phyloP scores from a whole-genome alignment of 164 flowering plant genomes.

The Echeveria elegans region DNA sequence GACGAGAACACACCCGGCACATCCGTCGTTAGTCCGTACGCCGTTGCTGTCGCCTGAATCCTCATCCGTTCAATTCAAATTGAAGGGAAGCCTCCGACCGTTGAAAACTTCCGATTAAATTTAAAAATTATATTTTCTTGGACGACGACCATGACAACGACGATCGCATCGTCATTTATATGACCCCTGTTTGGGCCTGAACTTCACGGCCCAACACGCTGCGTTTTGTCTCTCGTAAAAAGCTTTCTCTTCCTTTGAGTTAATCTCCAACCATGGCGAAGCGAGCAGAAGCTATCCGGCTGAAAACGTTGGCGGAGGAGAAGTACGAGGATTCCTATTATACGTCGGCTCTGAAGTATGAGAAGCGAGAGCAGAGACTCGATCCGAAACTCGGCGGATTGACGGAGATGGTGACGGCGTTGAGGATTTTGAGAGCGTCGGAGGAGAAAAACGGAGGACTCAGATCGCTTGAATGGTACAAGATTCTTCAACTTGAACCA shows the following conservation, averaged over 20 bases:
- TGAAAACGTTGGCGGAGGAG: constrained; percentile 48
- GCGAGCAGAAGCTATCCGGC: constrained; percentile 30
- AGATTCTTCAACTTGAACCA: too few relatives aligned
- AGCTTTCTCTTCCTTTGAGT: too few relatives aligned
- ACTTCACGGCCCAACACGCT: background rate
- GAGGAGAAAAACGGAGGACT: constrained; percentile 12
- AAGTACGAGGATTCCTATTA: constrained; percentile 34
- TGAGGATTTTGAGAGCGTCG: too few relatives aligned
- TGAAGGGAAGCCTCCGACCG: background rate
- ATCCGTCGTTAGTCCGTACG: constrained; percentile 23
- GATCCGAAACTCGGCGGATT: constrained; percentile 42
- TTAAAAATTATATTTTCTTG: background rate
- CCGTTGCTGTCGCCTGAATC: constrained; percentile 28
- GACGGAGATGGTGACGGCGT: constrained; percentile 36
- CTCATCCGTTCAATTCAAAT: background rate
- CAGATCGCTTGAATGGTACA: constrained; percentile 44
- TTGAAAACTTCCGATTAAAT: background rate
- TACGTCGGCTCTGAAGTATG: constrained; percentile 59
- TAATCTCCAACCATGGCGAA: constrained; percentile 5
- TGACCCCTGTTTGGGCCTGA: background rate
- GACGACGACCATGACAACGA: background rate
- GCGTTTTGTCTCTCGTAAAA: background rate
- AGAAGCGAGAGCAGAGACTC: constrained; percentile 38
- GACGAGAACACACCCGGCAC: constrained; percentile 21
- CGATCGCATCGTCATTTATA: background rate